Conservation (phyloP, 2,329 filamentous ascomycete species). For the Colletotrichum musicola region DNA sequence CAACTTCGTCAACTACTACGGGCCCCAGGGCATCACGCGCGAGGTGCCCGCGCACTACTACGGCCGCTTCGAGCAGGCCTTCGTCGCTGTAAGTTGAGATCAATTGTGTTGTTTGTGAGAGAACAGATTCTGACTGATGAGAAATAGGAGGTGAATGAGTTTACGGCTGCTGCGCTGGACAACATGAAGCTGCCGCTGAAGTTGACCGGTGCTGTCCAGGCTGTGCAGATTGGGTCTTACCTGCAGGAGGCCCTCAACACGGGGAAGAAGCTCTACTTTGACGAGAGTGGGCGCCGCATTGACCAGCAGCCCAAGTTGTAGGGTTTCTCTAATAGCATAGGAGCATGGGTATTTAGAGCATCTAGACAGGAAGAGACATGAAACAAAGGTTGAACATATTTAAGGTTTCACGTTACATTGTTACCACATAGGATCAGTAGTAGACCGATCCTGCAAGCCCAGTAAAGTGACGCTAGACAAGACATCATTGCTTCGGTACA, state of each 20-base stretch:
- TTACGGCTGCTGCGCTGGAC: constrained; percentile 70
- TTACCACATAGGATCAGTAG: no score
- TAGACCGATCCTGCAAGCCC: no score
- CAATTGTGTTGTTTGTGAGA: accelerated
- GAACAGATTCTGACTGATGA: accelerated
- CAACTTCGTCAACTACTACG: constrained; percentile 68
- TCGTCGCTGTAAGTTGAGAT: constrained; percentile 55
- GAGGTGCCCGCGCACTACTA: constrained; percentile 73
- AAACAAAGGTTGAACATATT: not conserved
- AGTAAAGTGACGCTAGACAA: no score
- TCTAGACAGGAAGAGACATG: no score
- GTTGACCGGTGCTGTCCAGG: constrained; percentile 68
- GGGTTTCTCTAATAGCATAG: not conserved
- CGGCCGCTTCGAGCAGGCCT: constrained; percentile 72
- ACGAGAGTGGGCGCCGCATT: constrained; percentile 61
- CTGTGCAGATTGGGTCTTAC: constrained; percentile 71
- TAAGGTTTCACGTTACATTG: no score
- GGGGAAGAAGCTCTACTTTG: constrained; percentile 70
- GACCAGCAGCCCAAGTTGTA: constrained; percentile 54
- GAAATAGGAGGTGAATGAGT: constrained; percentile 69
- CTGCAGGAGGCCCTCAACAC: constrained; percentile 69
- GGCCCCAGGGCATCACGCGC: constrained; percentile 64
- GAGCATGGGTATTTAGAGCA: not conserved
- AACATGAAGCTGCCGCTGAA: constrained; percentile 67
- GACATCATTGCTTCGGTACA: no score